Evolutionary conservation across 768 basidiomycete species (phyloP).

Genomic region (Trametopsis cervina): DNA sequence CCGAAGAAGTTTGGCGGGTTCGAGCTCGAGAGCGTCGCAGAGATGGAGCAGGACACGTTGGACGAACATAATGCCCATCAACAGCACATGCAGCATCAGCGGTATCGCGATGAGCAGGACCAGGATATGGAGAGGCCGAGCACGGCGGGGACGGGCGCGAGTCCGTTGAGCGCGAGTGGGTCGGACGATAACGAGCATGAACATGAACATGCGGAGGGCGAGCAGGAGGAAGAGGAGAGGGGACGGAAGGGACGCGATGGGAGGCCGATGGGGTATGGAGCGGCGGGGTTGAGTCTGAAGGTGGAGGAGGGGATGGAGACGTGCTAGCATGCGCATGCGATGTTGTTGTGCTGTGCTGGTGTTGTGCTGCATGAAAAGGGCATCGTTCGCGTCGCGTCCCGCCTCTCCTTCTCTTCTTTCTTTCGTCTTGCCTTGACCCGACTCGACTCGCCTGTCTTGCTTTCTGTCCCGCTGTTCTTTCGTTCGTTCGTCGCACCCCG

Average conservation of each 20-base stretch:
- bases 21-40: constrained; percentile 25
- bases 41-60: constrained; percentile 23
- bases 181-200: constrained; percentile 15
- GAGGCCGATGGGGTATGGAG: constrained; percentile 16
- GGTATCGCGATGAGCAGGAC: constrained; percentile 12
- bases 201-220: constrained; percentile 2
- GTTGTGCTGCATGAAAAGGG: not conserved
- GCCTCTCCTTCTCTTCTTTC: not conserved
- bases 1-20: constrained; percentile 19
- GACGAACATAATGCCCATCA: constrained; percentile 9
- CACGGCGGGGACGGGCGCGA: constrained; percentile 9
- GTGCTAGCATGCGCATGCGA: constrained; percentile 2
- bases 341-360: too few relatives aligned
- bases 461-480: too few relatives aligned
- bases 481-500: too few relatives aligned
- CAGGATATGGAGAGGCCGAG: constrained; percentile 15
- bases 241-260: constrained; percentile 22
- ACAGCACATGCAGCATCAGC: not conserved
- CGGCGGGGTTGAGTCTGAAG: constrained; percentile 18
- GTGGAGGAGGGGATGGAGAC: constrained; percentile 23
- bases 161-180: constrained; percentile 10
- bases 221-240: constrained; percentile 16
- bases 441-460: not conserved
- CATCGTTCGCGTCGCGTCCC: not conserved
- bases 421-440: not conserved